A percentile compares a stretch with the other conserved stretches of the same genome.
phyloP scores from a whole-genome alignment of 139 green algal species.

The Asterochloris erici region DNA sequence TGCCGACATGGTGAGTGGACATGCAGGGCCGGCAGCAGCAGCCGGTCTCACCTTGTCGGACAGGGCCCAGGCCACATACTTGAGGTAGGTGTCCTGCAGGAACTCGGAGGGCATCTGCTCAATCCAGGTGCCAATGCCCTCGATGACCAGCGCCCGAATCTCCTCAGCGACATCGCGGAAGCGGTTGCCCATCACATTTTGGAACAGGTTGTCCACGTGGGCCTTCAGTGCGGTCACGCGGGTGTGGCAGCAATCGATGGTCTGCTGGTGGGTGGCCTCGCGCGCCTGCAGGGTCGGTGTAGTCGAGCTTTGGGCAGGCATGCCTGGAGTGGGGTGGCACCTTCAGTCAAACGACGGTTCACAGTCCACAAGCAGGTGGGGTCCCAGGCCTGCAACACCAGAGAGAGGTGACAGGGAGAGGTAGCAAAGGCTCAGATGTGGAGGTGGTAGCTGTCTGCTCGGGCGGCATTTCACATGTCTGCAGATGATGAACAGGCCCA shows the following conservation, averaged over 20 bases:
- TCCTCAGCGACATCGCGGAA: constrained; percentile 68
- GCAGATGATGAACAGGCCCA: too few relatives aligned
- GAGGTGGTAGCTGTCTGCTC: too few relatives aligned
- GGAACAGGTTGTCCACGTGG: constrained; percentile 34
- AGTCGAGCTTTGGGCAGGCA: neutral
- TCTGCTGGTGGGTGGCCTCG: constrained; percentile 39
- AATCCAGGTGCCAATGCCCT: constrained; percentile 84
- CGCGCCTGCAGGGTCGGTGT: constrained; percentile 10
- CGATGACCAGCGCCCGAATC: constrained; percentile 72
- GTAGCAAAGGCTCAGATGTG: too few relatives aligned
- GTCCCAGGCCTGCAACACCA: too few relatives aligned
- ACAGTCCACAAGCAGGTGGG: too few relatives aligned
- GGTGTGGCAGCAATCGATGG: constrained; percentile 36
- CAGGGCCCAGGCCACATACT: constrained; percentile 96
- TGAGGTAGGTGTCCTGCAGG: constrained; percentile 85
- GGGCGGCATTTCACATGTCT: too few relatives aligned
- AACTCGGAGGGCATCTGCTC: constrained; percentile 64
- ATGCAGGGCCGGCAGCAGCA: too few relatives aligned
- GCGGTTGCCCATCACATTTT: constrained; percentile 23
- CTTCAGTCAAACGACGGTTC: too few relatives aligned
- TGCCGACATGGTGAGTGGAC: too few relatives aligned
- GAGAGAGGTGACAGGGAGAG: too few relatives aligned
- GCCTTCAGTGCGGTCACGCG: constrained; percentile 44
- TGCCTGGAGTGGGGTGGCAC: too few relatives aligned
- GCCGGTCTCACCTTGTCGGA: constrained; percentile 64